Base-by-base conservation (phyloP, 371 early-diverging fungal genomes). In the Umbelopsis sp. region DNA sequence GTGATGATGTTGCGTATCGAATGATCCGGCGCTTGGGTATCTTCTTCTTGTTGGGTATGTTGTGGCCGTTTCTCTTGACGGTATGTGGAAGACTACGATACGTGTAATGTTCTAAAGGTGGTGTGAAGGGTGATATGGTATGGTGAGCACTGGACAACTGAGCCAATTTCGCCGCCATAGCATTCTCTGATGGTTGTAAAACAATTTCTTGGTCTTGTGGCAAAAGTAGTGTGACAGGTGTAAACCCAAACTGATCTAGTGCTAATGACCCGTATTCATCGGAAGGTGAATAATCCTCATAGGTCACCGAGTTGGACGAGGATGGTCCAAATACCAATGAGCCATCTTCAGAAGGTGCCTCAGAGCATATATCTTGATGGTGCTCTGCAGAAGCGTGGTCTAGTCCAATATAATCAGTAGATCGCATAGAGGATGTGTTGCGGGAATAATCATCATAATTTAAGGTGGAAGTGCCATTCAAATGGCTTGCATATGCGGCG, bases 71-170 rank as follows among this genome's bases (percentile, higher is more conserved):
- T 4, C 68, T 70, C 35, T 67, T 79, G 44, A 53, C 75, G 74
- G 76, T 80, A 72, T 76, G 74, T 0, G 89, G 89, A 3, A 80
- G 75, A 50, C 94, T 87, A 37, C 97, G 86, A 74, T 89, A 93
- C 0, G 94, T 87, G 38, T 87, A 86, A 74, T 96, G 92, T 63
- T 88, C 89, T 44, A 94, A 76, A 6, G 86, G 81, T 18, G 91
- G 92, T 2, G 94, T 89, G 37, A 87, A 87, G 1, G 96, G 94
- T 11, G 93, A 91, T 44, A 96, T 86, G 44, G 96, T 95, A 74
- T 92, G 95, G 72, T 96, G 89, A 68, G 89, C 82, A 57, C 78
- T 83, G 77, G 93, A 88, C 69, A 97, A 76, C 63, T 88, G 88
- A 0, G 95, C 93, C 44, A 97, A 80, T 70, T 94, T 92, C 6